Evolutionary conservation across 2,329 filamentous ascomycete genomes (phyloP), one percentile per base, ranked within the genome.

Genomic region (Cercospora zeina): DNA sequence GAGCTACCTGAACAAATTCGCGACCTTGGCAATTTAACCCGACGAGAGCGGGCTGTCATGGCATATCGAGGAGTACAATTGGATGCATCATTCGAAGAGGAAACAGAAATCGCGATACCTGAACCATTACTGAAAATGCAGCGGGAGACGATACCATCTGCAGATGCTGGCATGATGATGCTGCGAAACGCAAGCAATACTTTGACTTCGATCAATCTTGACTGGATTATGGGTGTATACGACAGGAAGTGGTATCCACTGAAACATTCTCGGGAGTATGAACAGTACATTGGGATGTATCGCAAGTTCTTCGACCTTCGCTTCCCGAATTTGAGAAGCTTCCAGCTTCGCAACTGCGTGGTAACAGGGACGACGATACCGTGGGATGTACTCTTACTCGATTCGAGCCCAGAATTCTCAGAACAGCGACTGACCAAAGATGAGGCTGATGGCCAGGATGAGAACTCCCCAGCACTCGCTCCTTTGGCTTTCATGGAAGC

Each of bases 291-390:
- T 13, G 45, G 19, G n/a, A 61, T 78, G 19, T 74, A 71, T 58
- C 57, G 66, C 7, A 59, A 62, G 4, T 68, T 80, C 8, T 74
- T 76, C 59, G 57, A 55, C 6, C 69, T 78, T 36, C 73, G 75
- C 1, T 80, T 81, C 60, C 78, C 79, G 6, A 70, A 77, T 55
- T 66, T 81, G 8, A 70, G 76, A 30, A 73, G 77, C n/a, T 78
- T 81, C 30, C 79, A 81, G 58, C 64, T 80, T 31, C 74, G 79
- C 13, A 81, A 81, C 65, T 76, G 77, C 19, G 76, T 79, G 1
- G 70, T 76, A 10, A 54, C 68, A 0, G 69, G 76, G 10, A 77
- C 76, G 1, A 64, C 58, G n/a, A 62, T 80, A 7, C 77, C 76
- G 3, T 42, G 59, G 8, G 73, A 71, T 0, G 56, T 79, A 1